Percentiles rank a stretch among this genome's conserved stretches.
Evolutionary conservation across 345 rosid genomes (phyloP).

Genomic region (Lumnitzera littorea): DNA sequence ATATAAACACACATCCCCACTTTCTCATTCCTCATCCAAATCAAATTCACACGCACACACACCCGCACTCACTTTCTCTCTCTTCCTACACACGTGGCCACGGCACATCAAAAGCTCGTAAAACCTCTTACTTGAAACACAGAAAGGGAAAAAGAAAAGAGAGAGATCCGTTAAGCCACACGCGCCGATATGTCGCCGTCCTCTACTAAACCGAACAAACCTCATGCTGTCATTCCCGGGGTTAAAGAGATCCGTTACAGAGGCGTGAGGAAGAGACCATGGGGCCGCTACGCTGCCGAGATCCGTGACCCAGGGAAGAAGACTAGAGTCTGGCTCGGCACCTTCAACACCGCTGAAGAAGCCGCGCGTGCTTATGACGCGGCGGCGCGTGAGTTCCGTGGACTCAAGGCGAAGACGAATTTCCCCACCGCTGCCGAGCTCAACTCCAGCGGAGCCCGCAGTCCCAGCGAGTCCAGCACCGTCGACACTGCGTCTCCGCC

Average conservation of each 20-base stretch:
- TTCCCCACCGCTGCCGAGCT: constrained; percentile 17
- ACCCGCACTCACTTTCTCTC: no score
- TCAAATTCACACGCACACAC: neutral
- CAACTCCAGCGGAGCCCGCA: constrained; percentile 10
- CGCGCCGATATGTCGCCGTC: neutral
- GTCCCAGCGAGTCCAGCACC: constrained; percentile 24
- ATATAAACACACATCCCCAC: neutral
- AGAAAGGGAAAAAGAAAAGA: no score
- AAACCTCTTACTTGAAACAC: no score
- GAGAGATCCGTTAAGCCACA: no score
- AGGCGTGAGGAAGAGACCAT: constrained; percentile 23
- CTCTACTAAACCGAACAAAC: constrained; percentile 1
- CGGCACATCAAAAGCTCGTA: no score
- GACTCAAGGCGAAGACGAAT: constrained; percentile 23
- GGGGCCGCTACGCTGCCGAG: constrained; percentile 27
- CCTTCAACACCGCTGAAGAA: constrained; percentile 22
- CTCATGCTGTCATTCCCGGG: constrained; percentile 6
- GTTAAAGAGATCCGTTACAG: constrained; percentile 16
- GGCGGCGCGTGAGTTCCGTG: constrained; percentile 22
- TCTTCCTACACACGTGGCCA: no score
- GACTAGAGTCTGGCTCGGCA: constrained; percentile 25
- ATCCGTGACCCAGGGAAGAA: constrained; percentile 26
- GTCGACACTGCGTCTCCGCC: constrained; percentile 15
- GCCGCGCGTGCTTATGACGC: constrained; percentile 21
- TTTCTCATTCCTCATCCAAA: constrained; percentile 4